These are phyloP conservation scores for Zarea fungicola DNA, from an alignment of 2,329 filamentous ascomycete species.

Conservation along the genomic window DNA sequence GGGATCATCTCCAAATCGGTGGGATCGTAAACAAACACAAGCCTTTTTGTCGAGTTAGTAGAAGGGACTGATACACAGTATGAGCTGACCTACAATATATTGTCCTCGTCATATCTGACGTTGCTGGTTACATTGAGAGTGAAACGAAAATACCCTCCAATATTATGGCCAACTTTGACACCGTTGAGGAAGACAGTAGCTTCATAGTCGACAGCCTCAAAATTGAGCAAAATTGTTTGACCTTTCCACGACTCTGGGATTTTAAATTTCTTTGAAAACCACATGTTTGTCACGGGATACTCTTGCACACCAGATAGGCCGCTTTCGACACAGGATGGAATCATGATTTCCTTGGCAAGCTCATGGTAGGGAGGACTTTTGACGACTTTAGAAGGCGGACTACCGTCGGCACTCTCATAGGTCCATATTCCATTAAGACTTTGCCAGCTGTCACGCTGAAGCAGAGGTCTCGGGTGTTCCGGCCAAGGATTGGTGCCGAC, in stretches of 20 bases:
- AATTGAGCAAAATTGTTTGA: conserved; percentile 45
- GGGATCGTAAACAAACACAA: conserved; percentile 63
- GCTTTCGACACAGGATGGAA: conserved; percentile 41
- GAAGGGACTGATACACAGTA: neutral
- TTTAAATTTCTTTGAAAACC: conserved; percentile 47
- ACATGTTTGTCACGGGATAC: conserved; percentile 37
- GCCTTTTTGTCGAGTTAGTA: conserved; percentile 29
- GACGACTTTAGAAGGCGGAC: conserved; percentile 14
- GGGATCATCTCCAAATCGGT: conserved; percentile 59
- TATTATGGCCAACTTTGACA: conserved; percentile 44
- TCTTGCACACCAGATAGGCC: conserved; percentile 44
- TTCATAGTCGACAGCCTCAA: conserved; percentile 55
- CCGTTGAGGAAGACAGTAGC: conserved; percentile 56
- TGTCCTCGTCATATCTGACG: conserved; percentile 36
- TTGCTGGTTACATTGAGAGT: conserved; percentile 51
- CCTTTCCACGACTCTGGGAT: conserved; percentile 43
- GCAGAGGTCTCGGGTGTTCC: conserved; percentile 52
- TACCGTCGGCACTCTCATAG: conserved; percentile 33
- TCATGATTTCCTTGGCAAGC: conserved; percentile 35
- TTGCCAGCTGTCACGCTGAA: conserved; percentile 48
- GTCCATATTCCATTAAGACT: conserved; percentile 56
- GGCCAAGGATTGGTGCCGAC: conserved; percentile 49
- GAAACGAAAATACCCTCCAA: conserved; percentile 59
- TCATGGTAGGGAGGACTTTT: conserved; percentile 21
- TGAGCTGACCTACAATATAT: conserved; percentile 44